These are phyloP conservation scores for Hanseniaspora uvarum DNA, from an alignment of 1,139 yeast species.

Conservation along the genomic window DNA sequence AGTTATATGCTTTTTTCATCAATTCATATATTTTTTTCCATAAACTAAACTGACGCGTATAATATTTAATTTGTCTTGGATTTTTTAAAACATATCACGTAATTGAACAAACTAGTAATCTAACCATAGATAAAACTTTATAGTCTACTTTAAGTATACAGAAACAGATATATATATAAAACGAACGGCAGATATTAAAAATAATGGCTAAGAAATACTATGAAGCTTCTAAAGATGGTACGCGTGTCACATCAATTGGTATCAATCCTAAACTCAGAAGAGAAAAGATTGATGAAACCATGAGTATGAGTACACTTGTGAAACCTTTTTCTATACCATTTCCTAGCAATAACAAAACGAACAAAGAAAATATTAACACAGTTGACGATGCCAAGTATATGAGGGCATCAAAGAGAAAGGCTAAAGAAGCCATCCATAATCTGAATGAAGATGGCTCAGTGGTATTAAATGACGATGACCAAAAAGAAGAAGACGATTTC, in stretches of 20 bases:
- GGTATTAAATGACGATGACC: constrained; percentile 36
- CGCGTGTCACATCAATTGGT: constrained; percentile 32
- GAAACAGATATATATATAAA: not conserved
- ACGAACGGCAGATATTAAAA: too few relatives aligned
- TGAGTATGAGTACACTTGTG: constrained; percentile 29
- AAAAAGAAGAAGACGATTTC: constrained; percentile 37
- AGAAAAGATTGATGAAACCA: constrained; percentile 25
- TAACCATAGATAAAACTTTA: too few relatives aligned
- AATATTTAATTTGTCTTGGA: not conserved
- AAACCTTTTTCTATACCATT: constrained; percentile 43
- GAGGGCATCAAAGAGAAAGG: constrained; percentile 31
- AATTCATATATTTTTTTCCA: not conserved
- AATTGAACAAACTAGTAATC: not conserved
- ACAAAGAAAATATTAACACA: constrained; percentile 20
- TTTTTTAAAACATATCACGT: not conserved
- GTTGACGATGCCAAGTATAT: constrained; percentile 27
- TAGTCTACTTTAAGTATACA: too few relatives aligned
- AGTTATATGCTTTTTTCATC: too few relatives aligned
- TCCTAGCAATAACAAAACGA: constrained; percentile 23
- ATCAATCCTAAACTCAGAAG: constrained; percentile 30
- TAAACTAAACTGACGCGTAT: not conserved
- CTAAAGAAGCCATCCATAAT: constrained; percentile 33
- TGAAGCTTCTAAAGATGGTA: constrained; percentile 14
- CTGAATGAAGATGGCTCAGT: constrained; percentile 25
- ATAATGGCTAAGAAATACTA: constrained; percentile 15